Evolutionary conservation across 2,329 filamentous ascomycete species (phyloP), one percentile per base, ranked within the genome.

Genomic region (Cryphonectria parasitica): DNA sequence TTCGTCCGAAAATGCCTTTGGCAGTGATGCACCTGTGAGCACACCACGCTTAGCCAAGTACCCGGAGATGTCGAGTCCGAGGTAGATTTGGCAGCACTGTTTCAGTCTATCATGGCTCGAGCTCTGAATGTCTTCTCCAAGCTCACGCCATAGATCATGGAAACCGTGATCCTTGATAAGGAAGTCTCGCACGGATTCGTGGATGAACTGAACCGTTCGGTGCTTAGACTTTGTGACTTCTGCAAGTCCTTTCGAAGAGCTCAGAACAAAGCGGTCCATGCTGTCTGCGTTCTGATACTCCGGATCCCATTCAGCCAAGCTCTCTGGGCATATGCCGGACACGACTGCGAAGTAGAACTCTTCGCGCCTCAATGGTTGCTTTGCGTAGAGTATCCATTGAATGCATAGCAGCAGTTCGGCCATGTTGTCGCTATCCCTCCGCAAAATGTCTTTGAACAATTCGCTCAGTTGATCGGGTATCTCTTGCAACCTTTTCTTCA

Each of bases 311-410:
- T 77, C 73, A 1, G 71, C 71, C 15, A 79, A 74, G 17, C 76
- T 74, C 7, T 74, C 62, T 2, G 52, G 54, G 2, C 36, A 45
- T 17, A 73, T 19, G 0, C 79, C 78, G 15, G 78, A 75, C 43
- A 79, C 68, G 2, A 86, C 73, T 36, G 83, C 85, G 73, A 80
- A 82, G 67, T 84, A 85, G 1, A 86, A 79, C 68, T 88, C 82
- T 1, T 79, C 74, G 0, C 76, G 80, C 0, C 56, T 77, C 0
- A 88, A 70, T 0, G 86, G 83, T 0, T 77, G 73, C 15, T 77
- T 77, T 1, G 87, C 79, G 31, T 81, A 88, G 0, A 89, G 77
- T 0, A 90, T 78, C 85, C 85, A 89, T 19, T 84, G 80, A 2
- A 90, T 72, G 54, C 82, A 87, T 0, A 86, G 74, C 0, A 81